Evolutionary conservation across 441 rosid species (phyloP).

Genomic region (Manihot esculenta): DNA sequence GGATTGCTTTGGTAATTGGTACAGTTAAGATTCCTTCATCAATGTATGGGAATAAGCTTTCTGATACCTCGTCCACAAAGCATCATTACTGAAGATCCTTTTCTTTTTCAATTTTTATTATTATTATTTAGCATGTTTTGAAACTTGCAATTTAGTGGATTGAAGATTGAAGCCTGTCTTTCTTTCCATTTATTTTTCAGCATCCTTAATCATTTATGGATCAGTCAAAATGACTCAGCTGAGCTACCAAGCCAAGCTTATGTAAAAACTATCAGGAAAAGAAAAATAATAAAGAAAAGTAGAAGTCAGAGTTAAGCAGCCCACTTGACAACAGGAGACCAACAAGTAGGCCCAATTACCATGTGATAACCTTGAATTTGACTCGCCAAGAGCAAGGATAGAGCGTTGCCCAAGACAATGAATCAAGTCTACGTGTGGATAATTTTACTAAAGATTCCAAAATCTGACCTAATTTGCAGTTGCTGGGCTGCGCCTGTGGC

Average conservation of each 20-base stretch:
- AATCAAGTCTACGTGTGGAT: too few species aligned
- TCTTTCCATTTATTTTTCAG: not conserved
- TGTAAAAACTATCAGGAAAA: not conserved
- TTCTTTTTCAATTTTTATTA: too few species aligned
- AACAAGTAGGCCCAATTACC: not conserved
- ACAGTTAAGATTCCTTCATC: not conserved
- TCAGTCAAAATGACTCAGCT: not conserved
- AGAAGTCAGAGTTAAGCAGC: not conserved
- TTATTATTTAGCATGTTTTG: not conserved
- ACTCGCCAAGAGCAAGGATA: too few species aligned
- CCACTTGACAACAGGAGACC: not conserved
- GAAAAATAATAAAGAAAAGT: not conserved
- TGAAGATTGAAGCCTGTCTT: too few species aligned
- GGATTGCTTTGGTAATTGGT: not conserved
- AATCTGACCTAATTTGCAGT: too few species aligned
- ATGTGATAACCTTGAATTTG: not conserved
- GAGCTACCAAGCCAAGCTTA: not conserved
- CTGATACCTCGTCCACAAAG: not conserved
- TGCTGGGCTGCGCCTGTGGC: too few species aligned
- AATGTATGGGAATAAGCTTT: too few species aligned
- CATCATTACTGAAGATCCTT: too few species aligned
- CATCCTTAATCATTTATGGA: not conserved
- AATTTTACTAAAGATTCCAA: not conserved
- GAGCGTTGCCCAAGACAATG: too few species aligned
- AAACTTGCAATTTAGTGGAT: too few species aligned